phyloP scores from a whole-genome alignment of 495 filamentous ascomycete genomes.

The Xylaria nigripes region DNA sequence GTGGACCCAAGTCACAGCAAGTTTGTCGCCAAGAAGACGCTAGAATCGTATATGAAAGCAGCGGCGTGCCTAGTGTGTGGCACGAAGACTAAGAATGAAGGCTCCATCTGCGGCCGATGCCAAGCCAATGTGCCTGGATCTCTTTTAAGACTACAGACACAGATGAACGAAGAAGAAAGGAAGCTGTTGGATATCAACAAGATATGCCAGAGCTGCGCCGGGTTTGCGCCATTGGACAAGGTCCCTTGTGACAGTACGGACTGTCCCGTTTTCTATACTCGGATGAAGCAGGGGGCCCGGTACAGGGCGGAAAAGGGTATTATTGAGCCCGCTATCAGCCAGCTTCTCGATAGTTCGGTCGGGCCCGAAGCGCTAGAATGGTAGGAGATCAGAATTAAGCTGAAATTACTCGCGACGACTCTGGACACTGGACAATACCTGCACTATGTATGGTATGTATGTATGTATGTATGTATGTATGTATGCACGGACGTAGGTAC shows the following conservation, averaged over 20 bases:
- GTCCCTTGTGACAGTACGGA: slow-evolving; percentile 83
- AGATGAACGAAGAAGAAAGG: slow-evolving; percentile 56
- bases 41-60: slow-evolving; percentile 82
- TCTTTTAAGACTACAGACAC: slow-evolving; percentile 50
- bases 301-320: slow-evolving; percentile 50
- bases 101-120: slow-evolving; percentile 61
- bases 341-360: slow-evolving; percentile 39
- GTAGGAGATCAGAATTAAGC: slow-evolving; percentile 13
- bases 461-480: too few relatives aligned
- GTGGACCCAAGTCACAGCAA: slow-evolving; percentile 36
- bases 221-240: slow-evolving; percentile 60
- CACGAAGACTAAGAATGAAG: slow-evolving; percentile 46
- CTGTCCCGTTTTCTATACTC: slow-evolving; percentile 86
- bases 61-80: slow-evolving; percentile 72
- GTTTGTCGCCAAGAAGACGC: slow-evolving; percentile 48
- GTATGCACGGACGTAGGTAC: too few relatives aligned
- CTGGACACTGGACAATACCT: too few relatives aligned
- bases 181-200: slow-evolving; percentile 56
- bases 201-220: slow-evolving; percentile 77
- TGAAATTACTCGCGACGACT: too few relatives aligned
- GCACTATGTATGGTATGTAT: too few relatives aligned
- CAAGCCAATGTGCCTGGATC: slow-evolving; percentile 46
- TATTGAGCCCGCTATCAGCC: slow-evolving; percentile 47
- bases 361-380: slow-evolving; percentile 29
- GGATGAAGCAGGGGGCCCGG: slow-evolving; percentile 60